Evolutionary conservation across 805 yeast genomes (phyloP), one percentile per base, ranked within the genome.

Genomic region (Wickerhamiella qilinensis): DNA sequence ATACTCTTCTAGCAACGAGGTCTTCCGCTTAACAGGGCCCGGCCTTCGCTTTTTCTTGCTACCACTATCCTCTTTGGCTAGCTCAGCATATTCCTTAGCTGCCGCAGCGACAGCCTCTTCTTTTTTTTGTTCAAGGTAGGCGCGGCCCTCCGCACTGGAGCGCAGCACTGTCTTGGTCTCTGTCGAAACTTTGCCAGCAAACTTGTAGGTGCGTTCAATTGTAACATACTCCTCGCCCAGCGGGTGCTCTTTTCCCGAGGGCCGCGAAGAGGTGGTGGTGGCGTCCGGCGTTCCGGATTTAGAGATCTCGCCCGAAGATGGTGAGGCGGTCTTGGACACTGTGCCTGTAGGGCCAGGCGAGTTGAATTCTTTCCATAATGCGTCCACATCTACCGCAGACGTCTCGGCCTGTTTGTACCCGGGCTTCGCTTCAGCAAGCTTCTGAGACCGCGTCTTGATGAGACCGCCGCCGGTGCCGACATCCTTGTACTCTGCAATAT

Each of bases 101-200:
- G 44, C 9, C 46, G 51, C 35, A 45, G 51, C 44, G 15, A 45
- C 43, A 16, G 37, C 34, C 20, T 40, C 44, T 20, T 43, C 43
- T 9, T 39, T 30, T 33, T 43, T 37, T 8, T 47, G 19, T 9
- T 4, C 33, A 32, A 82, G 55, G 50, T 77, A 84, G 16, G 86
- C 94, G 46, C 73, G 73, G 0, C 93, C 97, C 54, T 84, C 95
- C 12, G 91, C 91, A 7, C 94, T 79, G 34, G 72, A 66, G 6
- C 68, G 69, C 35, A 73, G 78, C 1, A 91, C 96, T 57, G 68
- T 64, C 56, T 82, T 84, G 42, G 77, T 76, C 51, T 86, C 94
- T 0, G 78, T 71, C 2, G 79, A 66, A 2, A 74, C 64, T 49
- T 80, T 80, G 4, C 96, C 96, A 0, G 98, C 97, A 66, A 84